phyloP scores from a whole-genome alignment of 768 basidiomycete species.

The Xanthoconium stramineum region DNA sequence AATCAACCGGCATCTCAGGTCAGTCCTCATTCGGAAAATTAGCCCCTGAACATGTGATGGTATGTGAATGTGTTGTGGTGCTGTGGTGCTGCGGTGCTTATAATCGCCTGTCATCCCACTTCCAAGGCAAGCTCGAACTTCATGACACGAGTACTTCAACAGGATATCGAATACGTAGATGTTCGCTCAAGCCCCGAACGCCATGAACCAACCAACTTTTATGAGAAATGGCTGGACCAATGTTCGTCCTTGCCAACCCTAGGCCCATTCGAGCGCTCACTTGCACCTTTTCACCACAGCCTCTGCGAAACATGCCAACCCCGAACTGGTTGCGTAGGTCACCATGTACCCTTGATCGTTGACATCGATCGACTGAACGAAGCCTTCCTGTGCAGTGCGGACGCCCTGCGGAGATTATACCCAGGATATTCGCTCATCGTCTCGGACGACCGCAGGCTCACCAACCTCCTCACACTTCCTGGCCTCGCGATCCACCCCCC shows the following conservation, averaged over 20 bases:
- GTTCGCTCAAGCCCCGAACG: constrained; percentile 2
- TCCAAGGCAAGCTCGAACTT: not conserved
- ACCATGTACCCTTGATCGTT: not conserved
- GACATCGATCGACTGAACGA: constrained; percentile 5
- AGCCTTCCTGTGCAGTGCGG: constrained; percentile 28
- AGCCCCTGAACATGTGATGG: constrained; percentile 12
- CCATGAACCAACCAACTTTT: constrained; percentile 38
- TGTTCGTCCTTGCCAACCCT: constrained; percentile 32
- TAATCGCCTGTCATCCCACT: not conserved
- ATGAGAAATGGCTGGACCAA: constrained; percentile 50
- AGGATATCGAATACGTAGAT: constrained; percentile 28
- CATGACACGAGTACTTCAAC: constrained; percentile 15
- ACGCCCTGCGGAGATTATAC: constrained; percentile 54
- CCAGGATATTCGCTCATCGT: constrained; percentile 60
- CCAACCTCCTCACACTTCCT: constrained; percentile 52
- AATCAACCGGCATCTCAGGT: constrained; percentile 15
- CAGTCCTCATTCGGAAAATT: constrained; percentile 11
- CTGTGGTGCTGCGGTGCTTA: not conserved
- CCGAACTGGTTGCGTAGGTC: constrained; percentile 46
- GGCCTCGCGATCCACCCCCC: constrained; percentile 43
- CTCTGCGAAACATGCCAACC: constrained; percentile 49
- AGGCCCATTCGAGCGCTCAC: constrained; percentile 3
- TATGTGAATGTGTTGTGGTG: not conserved
- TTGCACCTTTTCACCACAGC: constrained; percentile 31
- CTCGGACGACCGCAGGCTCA: constrained; percentile 44